Evolutionary conservation across 495 filamentous ascomycete genomes (phyloP).

Genomic region (Aspergillus indologenus): DNA sequence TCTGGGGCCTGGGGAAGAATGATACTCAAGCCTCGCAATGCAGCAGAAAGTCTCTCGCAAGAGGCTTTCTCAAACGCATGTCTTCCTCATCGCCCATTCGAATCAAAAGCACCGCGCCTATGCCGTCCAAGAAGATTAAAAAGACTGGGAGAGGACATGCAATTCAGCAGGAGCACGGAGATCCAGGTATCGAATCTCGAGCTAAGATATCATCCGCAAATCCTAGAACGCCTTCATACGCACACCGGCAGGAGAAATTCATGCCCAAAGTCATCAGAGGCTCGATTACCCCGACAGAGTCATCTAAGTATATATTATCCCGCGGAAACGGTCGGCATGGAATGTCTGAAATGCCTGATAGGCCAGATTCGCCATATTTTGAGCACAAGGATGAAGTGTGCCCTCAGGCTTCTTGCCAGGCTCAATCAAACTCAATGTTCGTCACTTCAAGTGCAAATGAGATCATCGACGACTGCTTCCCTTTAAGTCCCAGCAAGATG

Average conservation of each 20-base stretch:
- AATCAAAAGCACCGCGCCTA: background rate
- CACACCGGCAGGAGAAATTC: background rate
- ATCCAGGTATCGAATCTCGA: background rate
- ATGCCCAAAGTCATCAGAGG: background rate
- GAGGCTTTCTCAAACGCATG: slow-evolving; percentile 7
- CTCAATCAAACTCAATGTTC: background rate
- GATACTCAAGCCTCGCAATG: background rate
- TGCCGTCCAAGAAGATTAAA: background rate
- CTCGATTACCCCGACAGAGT: background rate
- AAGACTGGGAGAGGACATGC: background rate
- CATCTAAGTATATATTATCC: background rate
- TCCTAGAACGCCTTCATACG: background rate
- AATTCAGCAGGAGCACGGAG: background rate
- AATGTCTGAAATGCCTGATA: no score
- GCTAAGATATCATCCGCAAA: background rate
- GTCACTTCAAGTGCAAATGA: no score
- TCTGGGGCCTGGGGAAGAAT: background rate
- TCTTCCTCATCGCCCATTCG: background rate
- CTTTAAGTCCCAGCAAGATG: background rate
- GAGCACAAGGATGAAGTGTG: background rate
- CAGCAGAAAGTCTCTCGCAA: background rate
- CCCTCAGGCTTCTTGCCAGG: background rate
- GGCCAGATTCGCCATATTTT: background rate
- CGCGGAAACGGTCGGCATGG: no score
- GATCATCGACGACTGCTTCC: background rate